phyloP scores from a whole-genome alignment of 2,329 filamentous ascomycete genomes.

The Coniochaeta sp. region DNA sequence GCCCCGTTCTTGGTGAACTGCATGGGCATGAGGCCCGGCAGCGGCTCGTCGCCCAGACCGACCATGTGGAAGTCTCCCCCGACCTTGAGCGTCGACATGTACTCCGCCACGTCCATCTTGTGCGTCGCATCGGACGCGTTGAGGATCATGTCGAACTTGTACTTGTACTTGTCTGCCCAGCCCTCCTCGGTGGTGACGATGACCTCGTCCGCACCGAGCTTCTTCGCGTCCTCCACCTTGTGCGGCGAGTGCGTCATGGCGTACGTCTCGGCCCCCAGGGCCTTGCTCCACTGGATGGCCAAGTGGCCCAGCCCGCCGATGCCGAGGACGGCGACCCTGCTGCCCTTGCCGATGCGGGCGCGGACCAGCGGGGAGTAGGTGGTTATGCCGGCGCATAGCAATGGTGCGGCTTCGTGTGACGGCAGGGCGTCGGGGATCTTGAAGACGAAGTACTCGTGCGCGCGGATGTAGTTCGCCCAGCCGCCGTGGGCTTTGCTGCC shows the following conservation, averaged over 20 bases:
- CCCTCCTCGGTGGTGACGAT: constrained; percentile 38
- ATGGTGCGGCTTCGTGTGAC: constrained; percentile 49
- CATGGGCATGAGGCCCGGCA: constrained; percentile 32
- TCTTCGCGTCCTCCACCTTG: constrained; percentile 53
- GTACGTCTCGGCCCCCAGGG: constrained; percentile 59
- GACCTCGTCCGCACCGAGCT: constrained; percentile 54
- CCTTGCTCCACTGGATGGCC: constrained; percentile 62
- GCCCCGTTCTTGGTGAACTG: constrained; percentile 31
- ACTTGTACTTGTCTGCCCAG: constrained; percentile 49
- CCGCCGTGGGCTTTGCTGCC: constrained; percentile 61
- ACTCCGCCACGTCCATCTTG: constrained; percentile 44
- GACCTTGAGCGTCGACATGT: constrained; percentile 43
- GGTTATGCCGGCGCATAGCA: constrained; percentile 74
- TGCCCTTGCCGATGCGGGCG: constrained; percentile 61
- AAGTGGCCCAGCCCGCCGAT: constrained; percentile 70
- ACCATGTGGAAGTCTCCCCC: constrained; percentile 50
- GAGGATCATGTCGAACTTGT: constrained; percentile 43
- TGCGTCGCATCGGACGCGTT: constrained; percentile 42
- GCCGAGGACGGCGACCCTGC: constrained; percentile 63
- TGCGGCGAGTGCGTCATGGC: constrained; percentile 52
- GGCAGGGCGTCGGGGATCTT: constrained; percentile 47
- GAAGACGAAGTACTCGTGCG: constrained; percentile 51
- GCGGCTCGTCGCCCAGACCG: constrained; percentile 44
- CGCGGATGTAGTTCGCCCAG: constrained; percentile 40
- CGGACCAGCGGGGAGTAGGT: constrained; percentile 61